Evolutionary conservation across 1,139 yeast genomes (phyloP), one percentile per base, ranked within the genome.

Genomic region (Yamadazyma spencermartinsiae): DNA sequence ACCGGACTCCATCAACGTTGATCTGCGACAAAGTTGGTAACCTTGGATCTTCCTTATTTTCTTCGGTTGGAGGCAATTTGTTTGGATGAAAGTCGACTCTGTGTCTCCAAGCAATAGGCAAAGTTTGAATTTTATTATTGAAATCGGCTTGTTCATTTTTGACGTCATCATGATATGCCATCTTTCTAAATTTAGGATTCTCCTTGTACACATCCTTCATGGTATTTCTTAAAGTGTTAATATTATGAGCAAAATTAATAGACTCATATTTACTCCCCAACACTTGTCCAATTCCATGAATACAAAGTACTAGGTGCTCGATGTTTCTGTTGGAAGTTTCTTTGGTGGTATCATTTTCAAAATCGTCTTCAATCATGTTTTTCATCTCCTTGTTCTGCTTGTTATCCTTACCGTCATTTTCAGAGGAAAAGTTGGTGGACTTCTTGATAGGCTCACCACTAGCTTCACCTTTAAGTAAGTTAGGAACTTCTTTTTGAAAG

Each of bases 251-350:
- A 62, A 92, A 92, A 55, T 88, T 88, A 34, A 89, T 81, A 26
- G 86, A 80, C 45, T 89, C 89, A 49, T 85, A 84, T 50, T 80
- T 80, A 38, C 80, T 78, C 3, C 96, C 94, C 42, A 92, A 68
- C 30, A 84, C 80, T 58, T 92, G 98, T 1, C 98, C 98, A 46
- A 92, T 87, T 0, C 98, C 98, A 60, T 92, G 98, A 33, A 90
- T 76, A 48, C 95, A 92, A 13, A 92, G 67, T 1, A 90, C 77
- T 40, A 92, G 63, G 60, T 92, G 97, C 36, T 87, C 89, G 13
- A 89, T 72, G 21, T 78, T 69, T 42, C 95, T 64, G 29, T 70
- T 60, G 4, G 74, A 63, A 16, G 61, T 55, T 21, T 59, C 51
- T 1, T 48, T 36, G 1, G 58, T 59, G 9, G 63, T 60, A 16